Base-by-base conservation (phyloP, 768 basidiomycete genomes). In the Favolaschia claudopus region DNA sequence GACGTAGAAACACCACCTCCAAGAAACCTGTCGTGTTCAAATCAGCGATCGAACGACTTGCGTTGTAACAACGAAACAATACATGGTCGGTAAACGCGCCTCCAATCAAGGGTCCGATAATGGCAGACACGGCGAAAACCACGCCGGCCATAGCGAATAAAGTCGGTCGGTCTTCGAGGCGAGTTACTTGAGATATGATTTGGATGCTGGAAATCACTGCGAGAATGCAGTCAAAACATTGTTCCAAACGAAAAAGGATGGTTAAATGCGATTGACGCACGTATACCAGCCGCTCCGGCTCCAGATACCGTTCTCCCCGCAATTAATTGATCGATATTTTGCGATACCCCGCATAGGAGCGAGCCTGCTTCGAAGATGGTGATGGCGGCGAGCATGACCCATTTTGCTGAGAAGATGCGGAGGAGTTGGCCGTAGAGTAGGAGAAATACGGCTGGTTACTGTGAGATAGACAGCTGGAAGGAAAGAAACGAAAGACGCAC, bases 301-400 rank as follows among this genome's bases (percentile, higher is more conserved):
- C 81, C 81, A 4, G 74, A 67, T 25, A 82, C 55, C 0, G 80
- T 79, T 15, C 80, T 66, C 17, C 81, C 81, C 39, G 77, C 68
- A 38, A 77, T 76, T 20, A 77, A 47, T 14, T 66, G 48, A 44
- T 68, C 60, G 28, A 73, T 60, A 47, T 50, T 65, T 6, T 53
- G 60, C 24, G 65, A 60, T 20, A 71, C 69, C 29, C 75, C 81
- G 64, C 78, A 80, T 37, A 79, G 60, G n/a, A 76, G 61, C 2
- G 72, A 75, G 5, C 82, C 81, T 25, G 79, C 56, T 56, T 82
- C 81, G 61, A 81, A 81, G 58, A 81, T 59, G 44, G 31, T 9
- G 19, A 45, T 45, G 19, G 44, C 20, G 44, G 31, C 31, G 9
- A 45, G 9, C 9, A 62, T 56, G 14, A 73, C 68, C 49, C 51